Evolutionary conservation across 768 basidiomycete genomes (phyloP), one percentile per base, ranked within the genome.

Genomic region (Lactarius evosmus): DNA sequence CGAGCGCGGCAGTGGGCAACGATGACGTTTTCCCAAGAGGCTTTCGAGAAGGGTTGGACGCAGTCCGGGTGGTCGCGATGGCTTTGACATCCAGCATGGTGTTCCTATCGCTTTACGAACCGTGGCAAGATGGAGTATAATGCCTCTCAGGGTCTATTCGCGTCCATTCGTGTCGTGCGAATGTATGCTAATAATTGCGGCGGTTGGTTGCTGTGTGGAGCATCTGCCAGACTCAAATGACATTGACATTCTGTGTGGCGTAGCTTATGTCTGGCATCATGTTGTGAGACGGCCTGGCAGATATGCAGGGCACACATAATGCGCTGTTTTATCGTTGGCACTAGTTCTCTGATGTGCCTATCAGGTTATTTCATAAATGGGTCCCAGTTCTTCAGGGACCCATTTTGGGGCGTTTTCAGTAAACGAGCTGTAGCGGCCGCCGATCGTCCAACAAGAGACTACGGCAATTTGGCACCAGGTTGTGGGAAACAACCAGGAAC

Each of bases 1-100:
- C 77, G 91, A 49, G 93, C 92, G 0, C 78, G 95, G 56, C 77
- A 72, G 58, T 86, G 83, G 79, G 93, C 92, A 12, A 79, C 85
- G 33, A 80, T 85, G 67, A 79, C 80, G 68, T 97, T 98, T 70
- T 89, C 88, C 0, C 83, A 85, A 69, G 82, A 82, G 29, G 85
- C 88, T 69, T 97, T 97, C 70, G 85, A 89, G 73, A 80, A 80
- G 61, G 87, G 85, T 0, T 97, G 89, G 89, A 78, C 85, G 36
- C 76, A 74, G 56, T 85, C 85, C 67, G 83, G 84, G 1, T 89
- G 89, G 88, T 73, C 72, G 56, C 57, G 52, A 19, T 74, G 72
- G 73, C 41, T 75, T 12, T 63, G 53, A 64, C 14, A 32, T 32
- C 19, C 40, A 58, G 11, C 22, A n/a, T 46, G 4, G 22, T 49